Conservation (phyloP, 768 basidiomycete species). For the Rhodosporidiobolus sp. region DNA sequence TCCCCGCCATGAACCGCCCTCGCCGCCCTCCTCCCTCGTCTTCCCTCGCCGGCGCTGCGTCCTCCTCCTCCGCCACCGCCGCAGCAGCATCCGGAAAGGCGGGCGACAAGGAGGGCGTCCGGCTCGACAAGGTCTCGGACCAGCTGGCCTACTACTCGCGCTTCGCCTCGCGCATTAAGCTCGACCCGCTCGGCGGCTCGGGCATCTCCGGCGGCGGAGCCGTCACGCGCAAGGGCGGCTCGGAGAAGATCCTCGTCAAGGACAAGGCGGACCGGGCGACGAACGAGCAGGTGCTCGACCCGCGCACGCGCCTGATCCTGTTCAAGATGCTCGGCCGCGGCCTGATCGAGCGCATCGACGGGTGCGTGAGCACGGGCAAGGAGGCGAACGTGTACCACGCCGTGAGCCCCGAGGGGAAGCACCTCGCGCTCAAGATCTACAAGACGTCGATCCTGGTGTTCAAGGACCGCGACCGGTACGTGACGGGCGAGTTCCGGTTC, state of each 20-base stretch:
- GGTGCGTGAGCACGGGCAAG: constrained; percentile 96
- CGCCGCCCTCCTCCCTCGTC: constrained; percentile 14
- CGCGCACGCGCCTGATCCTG: constrained; percentile 86
- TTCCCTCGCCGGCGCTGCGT: background rate
- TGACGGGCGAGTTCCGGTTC: constrained; percentile 94
- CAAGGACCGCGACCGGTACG: constrained; percentile 96
- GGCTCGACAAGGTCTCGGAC: constrained; percentile 60
- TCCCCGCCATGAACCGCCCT: constrained; percentile 29
- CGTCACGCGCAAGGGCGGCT: constrained; percentile 82
- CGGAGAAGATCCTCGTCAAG: constrained; percentile 77
- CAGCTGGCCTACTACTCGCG: constrained; percentile 62
- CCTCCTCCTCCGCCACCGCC: background rate
- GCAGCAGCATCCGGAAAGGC: background rate
- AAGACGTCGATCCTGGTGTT: constrained; percentile 97
- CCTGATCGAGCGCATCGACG: constrained; percentile 83
- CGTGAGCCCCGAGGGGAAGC: constrained; percentile 46
- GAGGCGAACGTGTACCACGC: constrained; percentile 99
- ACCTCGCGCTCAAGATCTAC: constrained; percentile 94
- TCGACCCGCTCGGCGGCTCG: constrained; percentile 68
- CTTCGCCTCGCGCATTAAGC: constrained; percentile 70
- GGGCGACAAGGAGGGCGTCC: constrained; percentile 25
- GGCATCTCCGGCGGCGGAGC: constrained; percentile 53
- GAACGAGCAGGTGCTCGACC: constrained; percentile 92
- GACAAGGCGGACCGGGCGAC: constrained; percentile 97
- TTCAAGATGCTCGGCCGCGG: constrained; percentile 95